Percentiles rank a stretch among this genome's conserved stretches.
phyloP scores from a whole-genome alignment of 1,139 yeast genomes.

The Yamadazyma atmosphaerica region DNA sequence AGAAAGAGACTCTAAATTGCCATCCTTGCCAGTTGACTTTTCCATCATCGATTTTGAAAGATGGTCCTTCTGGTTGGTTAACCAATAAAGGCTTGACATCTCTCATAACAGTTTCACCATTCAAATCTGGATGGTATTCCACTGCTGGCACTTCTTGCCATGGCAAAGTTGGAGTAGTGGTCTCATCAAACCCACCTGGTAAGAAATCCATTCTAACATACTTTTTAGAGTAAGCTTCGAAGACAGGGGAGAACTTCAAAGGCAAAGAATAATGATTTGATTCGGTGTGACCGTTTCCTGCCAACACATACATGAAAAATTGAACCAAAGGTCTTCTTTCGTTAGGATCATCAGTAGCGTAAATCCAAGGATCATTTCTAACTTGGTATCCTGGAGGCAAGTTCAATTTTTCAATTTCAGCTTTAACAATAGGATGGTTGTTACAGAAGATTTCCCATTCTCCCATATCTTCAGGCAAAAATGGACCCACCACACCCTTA shows the following conservation, averaged over 20 bases:
- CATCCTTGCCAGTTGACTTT: constrained; percentile 87
- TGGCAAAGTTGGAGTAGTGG: constrained; percentile 56
- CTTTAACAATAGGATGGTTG: constrained; percentile 58
- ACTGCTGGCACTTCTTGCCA: constrained; percentile 63
- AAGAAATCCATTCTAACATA: constrained; percentile 77
- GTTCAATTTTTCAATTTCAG: constrained; percentile 64
- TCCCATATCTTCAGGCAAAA: constrained; percentile 67
- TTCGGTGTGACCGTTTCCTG: constrained; percentile 68
- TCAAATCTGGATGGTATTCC: constrained; percentile 75
- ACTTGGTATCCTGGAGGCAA: constrained; percentile 57
- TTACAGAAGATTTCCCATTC: constrained; percentile 53
- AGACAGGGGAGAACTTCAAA: constrained; percentile 78
- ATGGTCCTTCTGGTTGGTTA: constrained; percentile 84
- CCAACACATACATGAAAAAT: constrained; percentile 76
- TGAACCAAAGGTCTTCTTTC: constrained; percentile 66
- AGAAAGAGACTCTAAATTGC: constrained; percentile 77
- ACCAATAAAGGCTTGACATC: constrained; percentile 77
- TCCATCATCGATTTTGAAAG: constrained; percentile 63
- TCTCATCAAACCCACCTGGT: constrained; percentile 71
- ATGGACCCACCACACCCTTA: constrained; percentile 70
- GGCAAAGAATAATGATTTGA: constrained; percentile 87
- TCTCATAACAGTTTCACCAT: constrained; percentile 52
- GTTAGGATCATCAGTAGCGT: constrained; percentile 70
- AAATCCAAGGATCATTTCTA: constrained; percentile 85
- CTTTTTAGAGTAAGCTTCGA: constrained; percentile 63